Percentiles rank a stretch among this genome's conserved stretches.
Conservation (phyloP, 2,329 filamentous ascomycete genomes). For the Orbilia brochopaga region DNA sequence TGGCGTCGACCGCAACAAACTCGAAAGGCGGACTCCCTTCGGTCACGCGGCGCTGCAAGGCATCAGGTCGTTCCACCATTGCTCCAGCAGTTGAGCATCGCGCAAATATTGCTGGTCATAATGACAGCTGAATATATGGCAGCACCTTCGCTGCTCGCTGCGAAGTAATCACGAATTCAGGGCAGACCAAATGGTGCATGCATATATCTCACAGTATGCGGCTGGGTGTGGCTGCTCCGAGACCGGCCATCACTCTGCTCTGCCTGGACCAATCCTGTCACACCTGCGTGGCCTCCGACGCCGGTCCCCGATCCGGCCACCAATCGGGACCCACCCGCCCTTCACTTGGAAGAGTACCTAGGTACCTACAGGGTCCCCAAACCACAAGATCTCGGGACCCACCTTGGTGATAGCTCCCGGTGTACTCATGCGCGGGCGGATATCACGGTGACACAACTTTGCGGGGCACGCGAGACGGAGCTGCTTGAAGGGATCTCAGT, state of each 20-base stretch:
- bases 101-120: too few species aligned
- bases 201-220: too few species aligned
- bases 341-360: background rate
- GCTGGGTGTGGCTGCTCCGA: background rate
- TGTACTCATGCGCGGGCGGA: background rate
- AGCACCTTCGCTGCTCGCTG: too few species aligned
- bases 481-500: background rate
- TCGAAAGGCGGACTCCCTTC: background rate
- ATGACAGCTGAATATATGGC: too few species aligned
- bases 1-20: background rate
- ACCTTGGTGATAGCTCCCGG: background rate
- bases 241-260: background rate
- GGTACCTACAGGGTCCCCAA: background rate
- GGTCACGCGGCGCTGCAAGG: background rate
- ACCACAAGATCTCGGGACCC: background rate
- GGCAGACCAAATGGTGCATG: too few species aligned
- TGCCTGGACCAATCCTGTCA: background rate
- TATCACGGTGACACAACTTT: background rate
- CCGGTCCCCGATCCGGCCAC: background rate
- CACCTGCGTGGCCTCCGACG: background rate
- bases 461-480: background rate
- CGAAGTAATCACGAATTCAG: too few species aligned
- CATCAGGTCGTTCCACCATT: background rate
- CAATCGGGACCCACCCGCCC: background rate
- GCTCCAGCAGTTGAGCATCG: background rate